A percentile compares a stretch with the other conserved stretches of the same genome.
Evolutionary conservation across 23 red algal species (phyloP).

Genomic region (Gracilaria vermiculophylla): DNA sequence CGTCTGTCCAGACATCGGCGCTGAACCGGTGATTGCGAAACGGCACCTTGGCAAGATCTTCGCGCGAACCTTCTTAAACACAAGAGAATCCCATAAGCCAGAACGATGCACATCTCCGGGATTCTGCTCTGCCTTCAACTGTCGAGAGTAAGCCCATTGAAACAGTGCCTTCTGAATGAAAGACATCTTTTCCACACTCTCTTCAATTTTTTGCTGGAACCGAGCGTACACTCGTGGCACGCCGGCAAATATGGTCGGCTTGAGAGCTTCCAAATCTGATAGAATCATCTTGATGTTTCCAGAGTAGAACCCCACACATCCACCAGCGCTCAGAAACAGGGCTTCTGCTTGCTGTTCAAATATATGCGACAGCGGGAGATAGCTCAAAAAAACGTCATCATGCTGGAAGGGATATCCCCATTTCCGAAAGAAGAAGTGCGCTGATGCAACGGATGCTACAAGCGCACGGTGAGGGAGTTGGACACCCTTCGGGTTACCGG

Average conservation of each 20-base stretch:
- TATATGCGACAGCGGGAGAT: slow-evolving; percentile 92
- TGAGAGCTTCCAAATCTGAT: slow-evolving; percentile 70
- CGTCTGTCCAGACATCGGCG: slow-evolving; percentile 74
- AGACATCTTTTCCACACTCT: slow-evolving; percentile 39
- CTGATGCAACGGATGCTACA: slow-evolving; percentile 61
- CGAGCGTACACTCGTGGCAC: slow-evolving; percentile 91
- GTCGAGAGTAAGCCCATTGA: slow-evolving; percentile 64
- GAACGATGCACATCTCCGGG: slow-evolving; percentile 36
- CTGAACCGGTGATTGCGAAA: slow-evolving; percentile 83
- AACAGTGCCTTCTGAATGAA: slow-evolving; percentile 77
- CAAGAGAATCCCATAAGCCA: slow-evolving; percentile 78
- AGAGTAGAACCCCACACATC: slow-evolving; percentile 75
- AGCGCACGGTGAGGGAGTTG: slow-evolving; percentile 73
- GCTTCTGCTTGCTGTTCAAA: slow-evolving; percentile 88
- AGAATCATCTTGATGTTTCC: slow-evolving; percentile 85
- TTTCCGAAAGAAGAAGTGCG: slow-evolving; percentile 59
- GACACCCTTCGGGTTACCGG: slow-evolving; percentile 93
- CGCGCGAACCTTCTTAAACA: slow-evolving; percentile 78
- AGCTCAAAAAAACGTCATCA: slow-evolving; percentile 74
- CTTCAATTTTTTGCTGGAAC: slow-evolving; percentile 78
- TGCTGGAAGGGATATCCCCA: slow-evolving; percentile 27
- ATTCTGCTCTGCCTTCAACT: slow-evolving; percentile 70
- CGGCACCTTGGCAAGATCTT: slow-evolving; percentile 68
- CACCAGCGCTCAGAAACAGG: slow-evolving; percentile 65
- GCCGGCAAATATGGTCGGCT: slow-evolving; percentile 91